Percentiles rank a stretch among this genome's conserved stretches.
Evolutionary conservation across 768 basidiomycete genomes (phyloP).

Genomic region (Mrakia blollopis): DNA sequence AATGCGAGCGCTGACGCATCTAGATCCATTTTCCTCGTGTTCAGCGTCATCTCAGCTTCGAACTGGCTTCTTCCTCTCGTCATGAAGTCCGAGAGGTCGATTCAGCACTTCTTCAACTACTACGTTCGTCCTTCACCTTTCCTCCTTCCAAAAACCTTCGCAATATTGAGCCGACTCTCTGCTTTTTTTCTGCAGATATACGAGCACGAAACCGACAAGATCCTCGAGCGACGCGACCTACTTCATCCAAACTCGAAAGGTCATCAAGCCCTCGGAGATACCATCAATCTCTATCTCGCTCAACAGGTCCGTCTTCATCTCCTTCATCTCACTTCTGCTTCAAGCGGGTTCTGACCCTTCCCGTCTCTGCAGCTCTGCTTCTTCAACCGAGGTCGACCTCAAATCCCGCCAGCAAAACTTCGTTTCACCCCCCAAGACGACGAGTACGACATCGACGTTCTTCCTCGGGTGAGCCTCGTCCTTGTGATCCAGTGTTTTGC

Average conservation of each 20-base stretch:
- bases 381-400: not conserved
- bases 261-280: not conserved
- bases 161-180: not conserved
- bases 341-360: too few species aligned
- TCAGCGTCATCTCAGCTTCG: conserved; percentile 4
- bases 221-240: not conserved
- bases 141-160: too few species aligned
- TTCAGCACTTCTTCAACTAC: conserved; percentile 8
- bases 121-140: not conserved
- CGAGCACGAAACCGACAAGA: not conserved
- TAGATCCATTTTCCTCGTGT: not conserved
- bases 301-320: not conserved
- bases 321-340: too few species aligned
- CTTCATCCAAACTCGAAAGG: conserved; percentile 11
- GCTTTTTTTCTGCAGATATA: not conserved
- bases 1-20: not conserved
- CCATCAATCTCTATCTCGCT: conserved; percentile 6
- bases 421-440: not conserved
- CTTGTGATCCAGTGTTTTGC: too few species aligned
- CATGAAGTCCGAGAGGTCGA: not conserved
- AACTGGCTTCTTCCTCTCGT: conserved; percentile 7
- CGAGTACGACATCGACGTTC: not conserved
- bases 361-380: conserved; percentile 10
- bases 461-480: not conserved
- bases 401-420: not conserved